phyloP scores from a whole-genome alignment of 1,139 yeast genomes.

The Debaryomycetaceae sp. region DNA sequence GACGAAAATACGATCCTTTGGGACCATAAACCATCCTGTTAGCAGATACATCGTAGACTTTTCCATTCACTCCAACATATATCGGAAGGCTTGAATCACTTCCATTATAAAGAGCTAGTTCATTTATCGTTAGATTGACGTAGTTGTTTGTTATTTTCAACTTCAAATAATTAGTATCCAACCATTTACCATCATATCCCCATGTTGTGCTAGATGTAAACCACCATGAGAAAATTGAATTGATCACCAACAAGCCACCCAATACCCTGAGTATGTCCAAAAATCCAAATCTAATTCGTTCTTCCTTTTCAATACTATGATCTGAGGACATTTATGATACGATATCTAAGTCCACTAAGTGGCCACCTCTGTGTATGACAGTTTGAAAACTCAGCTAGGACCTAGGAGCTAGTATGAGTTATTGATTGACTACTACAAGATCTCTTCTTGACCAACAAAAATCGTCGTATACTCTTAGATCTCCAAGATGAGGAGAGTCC shows the following conservation, averaged over 20 bases:
- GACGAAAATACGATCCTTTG: slow-evolving; percentile 51
- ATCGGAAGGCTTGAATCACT: slow-evolving; percentile 48
- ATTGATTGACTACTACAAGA: too few relatives aligned
- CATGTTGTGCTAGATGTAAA: slow-evolving; percentile 48
- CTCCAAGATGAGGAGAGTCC: too few relatives aligned
- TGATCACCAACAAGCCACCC: slow-evolving; percentile 46
- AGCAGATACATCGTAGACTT: slow-evolving; percentile 65
- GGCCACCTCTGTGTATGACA: too few relatives aligned
- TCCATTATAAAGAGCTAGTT: slow-evolving; percentile 56
- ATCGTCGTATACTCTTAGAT: too few relatives aligned
- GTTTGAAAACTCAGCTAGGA: too few relatives aligned
- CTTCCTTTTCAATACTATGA: background rate
- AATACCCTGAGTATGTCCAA: slow-evolving; percentile 44
- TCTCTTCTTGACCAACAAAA: too few relatives aligned
- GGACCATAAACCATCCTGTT: slow-evolving; percentile 62
- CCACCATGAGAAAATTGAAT: slow-evolving; percentile 49
- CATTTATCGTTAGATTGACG: slow-evolving; percentile 39
- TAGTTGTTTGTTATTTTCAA: slow-evolving; percentile 20
- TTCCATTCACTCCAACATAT: slow-evolving; percentile 63
- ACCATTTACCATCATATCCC: slow-evolving; percentile 54
- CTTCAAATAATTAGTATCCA: slow-evolving; percentile 41
- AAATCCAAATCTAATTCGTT: slow-evolving; percentile 15
- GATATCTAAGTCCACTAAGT: too few relatives aligned
- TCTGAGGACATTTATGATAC: too few relatives aligned
- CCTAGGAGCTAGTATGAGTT: too few relatives aligned